Percentiles rank a stretch among this genome's conserved stretches.
phyloP scores from a whole-genome alignment of 805 yeast species.

The Candida hispaniensis region DNA sequence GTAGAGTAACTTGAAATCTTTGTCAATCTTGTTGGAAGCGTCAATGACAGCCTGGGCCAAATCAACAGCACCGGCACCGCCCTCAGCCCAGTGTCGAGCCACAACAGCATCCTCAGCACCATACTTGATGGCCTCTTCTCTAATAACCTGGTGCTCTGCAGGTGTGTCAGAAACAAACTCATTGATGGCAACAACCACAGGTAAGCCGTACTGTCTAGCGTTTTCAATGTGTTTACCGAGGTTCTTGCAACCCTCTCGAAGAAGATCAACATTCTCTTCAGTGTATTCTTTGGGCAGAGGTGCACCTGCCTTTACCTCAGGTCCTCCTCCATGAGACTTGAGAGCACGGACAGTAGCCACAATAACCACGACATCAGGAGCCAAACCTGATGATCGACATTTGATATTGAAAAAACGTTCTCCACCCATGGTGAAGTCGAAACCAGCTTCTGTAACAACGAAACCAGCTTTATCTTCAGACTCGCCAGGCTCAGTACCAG shows the following conservation, averaged over 20 bases:
- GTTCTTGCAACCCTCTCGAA: slow-evolving; percentile 74
- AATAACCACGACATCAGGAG: slow-evolving; percentile 83
- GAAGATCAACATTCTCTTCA: slow-evolving; percentile 69
- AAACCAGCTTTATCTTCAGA: slow-evolving; percentile 44
- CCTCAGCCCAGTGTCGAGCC: slow-evolving; percentile 90
- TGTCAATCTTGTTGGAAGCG: slow-evolving; percentile 45
- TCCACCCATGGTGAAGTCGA: slow-evolving; percentile 98
- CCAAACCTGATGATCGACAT: slow-evolving; percentile 84
- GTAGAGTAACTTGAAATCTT: slow-evolving; percentile 55
- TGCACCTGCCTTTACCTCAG: slow-evolving; percentile 90
- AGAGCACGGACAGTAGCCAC: slow-evolving; percentile 95
- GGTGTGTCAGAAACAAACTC: slow-evolving; percentile 71
- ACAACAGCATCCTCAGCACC: slow-evolving; percentile 90
- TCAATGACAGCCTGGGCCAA: slow-evolving; percentile 75
- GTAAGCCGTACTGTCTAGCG: slow-evolving; percentile 75
- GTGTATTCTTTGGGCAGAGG: slow-evolving; percentile 74
- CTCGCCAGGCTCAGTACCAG: slow-evolving; percentile 50
- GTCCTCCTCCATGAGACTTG: slow-evolving; percentile 95
- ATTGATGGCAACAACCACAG: slow-evolving; percentile 92
- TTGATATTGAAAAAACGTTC: slow-evolving; percentile 94
- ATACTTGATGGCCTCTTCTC: slow-evolving; percentile 67
- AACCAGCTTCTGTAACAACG: slow-evolving; percentile 96
- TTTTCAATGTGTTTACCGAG: slow-evolving; percentile 83
- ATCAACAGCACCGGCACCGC: slow-evolving; percentile 80
- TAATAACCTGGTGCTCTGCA: slow-evolving; percentile 69